Conservation (phyloP, 345 rosid species). For the Melastoma malabathricum region DNA sequence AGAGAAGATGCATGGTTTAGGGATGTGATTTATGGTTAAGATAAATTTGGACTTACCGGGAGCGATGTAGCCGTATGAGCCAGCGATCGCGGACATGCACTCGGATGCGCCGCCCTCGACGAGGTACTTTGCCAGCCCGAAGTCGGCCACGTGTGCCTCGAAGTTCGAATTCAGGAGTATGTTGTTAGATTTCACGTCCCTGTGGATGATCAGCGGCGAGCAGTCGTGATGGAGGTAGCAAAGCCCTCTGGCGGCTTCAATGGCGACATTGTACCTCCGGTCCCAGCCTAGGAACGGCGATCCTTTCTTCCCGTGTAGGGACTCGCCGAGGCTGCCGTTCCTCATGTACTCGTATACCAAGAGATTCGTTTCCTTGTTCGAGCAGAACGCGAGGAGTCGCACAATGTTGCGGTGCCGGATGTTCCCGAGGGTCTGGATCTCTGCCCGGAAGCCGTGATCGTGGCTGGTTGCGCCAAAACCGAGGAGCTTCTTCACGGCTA, state of each 20-base stretch:
- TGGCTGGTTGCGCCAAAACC: constrained; percentile 61
- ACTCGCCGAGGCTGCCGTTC: constrained; percentile 90
- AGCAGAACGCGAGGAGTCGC: constrained; percentile 68
- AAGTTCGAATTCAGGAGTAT: constrained; percentile 67
- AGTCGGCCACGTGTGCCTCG: constrained; percentile 97
- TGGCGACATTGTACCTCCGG: constrained; percentile 64
- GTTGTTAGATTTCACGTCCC: constrained; percentile 91
- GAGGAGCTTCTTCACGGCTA: constrained; percentile 75
- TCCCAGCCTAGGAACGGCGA: constrained; percentile 48
- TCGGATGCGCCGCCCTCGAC: constrained; percentile 68
- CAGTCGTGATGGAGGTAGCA: constrained; percentile 96
- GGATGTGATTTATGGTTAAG: neutral
- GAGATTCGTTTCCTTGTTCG: constrained; percentile 69
- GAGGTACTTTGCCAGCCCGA: constrained; percentile 83
- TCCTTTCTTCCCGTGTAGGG: constrained; percentile 71
- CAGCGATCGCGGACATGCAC: constrained; percentile 95
- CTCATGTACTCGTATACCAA: constrained; percentile 91
- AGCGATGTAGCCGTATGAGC: constrained; percentile 93
- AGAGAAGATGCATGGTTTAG: neutral
- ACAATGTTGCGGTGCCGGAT: constrained; percentile 91
- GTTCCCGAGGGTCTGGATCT: constrained; percentile 73
- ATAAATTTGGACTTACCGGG: constrained; percentile 45
- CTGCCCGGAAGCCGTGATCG: constrained; percentile 78
- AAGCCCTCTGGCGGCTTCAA: constrained; percentile 82
- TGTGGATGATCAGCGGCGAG: constrained; percentile 72